Conservation (phyloP, 1,284 basidiomycete genomes). For the Moniliophthora roreri region DNA sequence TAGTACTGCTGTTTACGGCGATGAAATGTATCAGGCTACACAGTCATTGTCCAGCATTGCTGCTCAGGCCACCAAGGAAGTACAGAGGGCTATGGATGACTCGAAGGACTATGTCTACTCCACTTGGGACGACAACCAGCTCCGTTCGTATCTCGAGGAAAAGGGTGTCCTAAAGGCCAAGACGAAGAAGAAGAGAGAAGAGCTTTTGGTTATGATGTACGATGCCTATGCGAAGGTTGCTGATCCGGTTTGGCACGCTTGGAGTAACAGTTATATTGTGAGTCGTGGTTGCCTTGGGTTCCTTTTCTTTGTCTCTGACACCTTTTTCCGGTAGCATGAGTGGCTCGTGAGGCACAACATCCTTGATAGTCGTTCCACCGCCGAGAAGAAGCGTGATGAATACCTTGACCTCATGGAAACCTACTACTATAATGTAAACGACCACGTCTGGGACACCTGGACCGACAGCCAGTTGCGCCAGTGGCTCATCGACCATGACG, state of each 20-base stretch:
- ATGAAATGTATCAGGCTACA: slow-evolving; percentile 45
- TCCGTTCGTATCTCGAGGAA: slow-evolving; percentile 71
- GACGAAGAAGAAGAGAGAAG: slow-evolving; percentile 60
- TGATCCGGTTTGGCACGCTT: slow-evolving; percentile 75
- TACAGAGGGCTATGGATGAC: slow-evolving; percentile 62
- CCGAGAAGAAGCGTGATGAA: slow-evolving; percentile 67
- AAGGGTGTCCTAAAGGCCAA: slow-evolving; percentile 73
- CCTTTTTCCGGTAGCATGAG: slow-evolving; percentile 47
- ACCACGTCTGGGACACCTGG: slow-evolving; percentile 74
- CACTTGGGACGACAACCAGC: slow-evolving; percentile 79
- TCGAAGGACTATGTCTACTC: slow-evolving; percentile 87
- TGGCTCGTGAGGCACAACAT: slow-evolving; percentile 85
- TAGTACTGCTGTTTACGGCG: slow-evolving; percentile 60
- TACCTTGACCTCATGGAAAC: slow-evolving; percentile 71
- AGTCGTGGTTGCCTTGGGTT: slow-evolving; percentile 21
- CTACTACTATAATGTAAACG: slow-evolving; percentile 71
- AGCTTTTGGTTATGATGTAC: slow-evolving; percentile 68
- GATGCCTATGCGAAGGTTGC: slow-evolving; percentile 65
- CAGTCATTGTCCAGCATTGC: slow-evolving; percentile 40
- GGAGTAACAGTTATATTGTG: slow-evolving; percentile 85
- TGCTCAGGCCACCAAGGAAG: slow-evolving; percentile 58
- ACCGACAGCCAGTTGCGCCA: slow-evolving; percentile 60
- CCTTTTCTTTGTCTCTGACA: background rate
- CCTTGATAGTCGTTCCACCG: slow-evolving; percentile 48
- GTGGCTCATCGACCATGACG: slow-evolving; percentile 73